These are phyloP conservation scores for Colletotrichum trifolii DNA, from an alignment of 2,329 filamentous ascomycete species.

Conservation along the genomic window DNA sequence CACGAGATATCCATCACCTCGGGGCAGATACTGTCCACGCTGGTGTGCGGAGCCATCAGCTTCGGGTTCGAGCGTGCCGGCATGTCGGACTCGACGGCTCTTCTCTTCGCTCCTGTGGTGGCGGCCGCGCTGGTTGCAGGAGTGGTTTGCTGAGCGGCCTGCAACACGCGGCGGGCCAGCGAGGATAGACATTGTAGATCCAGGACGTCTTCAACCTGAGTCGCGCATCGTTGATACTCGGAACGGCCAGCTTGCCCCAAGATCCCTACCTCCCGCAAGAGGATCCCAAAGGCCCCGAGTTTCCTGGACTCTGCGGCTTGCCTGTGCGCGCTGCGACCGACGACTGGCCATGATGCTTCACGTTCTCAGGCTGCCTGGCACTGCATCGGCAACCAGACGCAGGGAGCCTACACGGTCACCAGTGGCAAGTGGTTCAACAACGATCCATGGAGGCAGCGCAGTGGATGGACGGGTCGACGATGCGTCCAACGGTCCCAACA, in stretches of 20 bases:
- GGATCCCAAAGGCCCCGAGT: slow-evolving; percentile 43
- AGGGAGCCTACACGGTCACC: slow-evolving; percentile 48
- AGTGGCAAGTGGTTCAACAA: slow-evolving; percentile 56
- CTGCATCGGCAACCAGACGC: slow-evolving; percentile 57
- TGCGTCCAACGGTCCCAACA: slow-evolving; percentile 49
- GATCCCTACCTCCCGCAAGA: slow-evolving; percentile 51
- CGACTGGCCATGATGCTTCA: slow-evolving; percentile 34
- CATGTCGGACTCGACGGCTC: no score
- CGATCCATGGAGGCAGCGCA: slow-evolving; percentile 40
- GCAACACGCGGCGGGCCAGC: no score
- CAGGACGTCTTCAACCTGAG: slow-evolving; percentile 6
- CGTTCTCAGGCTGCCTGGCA: slow-evolving; percentile 49
- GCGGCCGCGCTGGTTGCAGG: no score
- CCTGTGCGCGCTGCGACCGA: slow-evolving; percentile 48
- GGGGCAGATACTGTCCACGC: no score
- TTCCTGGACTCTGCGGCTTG: slow-evolving; percentile 55
- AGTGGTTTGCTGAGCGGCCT: no score
- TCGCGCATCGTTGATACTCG: slow-evolving; percentile 3
- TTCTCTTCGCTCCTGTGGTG: no score
- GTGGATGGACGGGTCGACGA: slow-evolving; percentile 47
- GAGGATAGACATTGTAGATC: no score
- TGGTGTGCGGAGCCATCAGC: no score
- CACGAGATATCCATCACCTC: no score
- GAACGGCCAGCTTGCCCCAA: slow-evolving; percentile 43
- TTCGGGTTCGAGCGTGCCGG: no score